A percentile compares a stretch with the other conserved stretches of the same genome.
phyloP scores from a whole-genome alignment of 129 eudicot genomes.

The Arctium minus region DNA sequence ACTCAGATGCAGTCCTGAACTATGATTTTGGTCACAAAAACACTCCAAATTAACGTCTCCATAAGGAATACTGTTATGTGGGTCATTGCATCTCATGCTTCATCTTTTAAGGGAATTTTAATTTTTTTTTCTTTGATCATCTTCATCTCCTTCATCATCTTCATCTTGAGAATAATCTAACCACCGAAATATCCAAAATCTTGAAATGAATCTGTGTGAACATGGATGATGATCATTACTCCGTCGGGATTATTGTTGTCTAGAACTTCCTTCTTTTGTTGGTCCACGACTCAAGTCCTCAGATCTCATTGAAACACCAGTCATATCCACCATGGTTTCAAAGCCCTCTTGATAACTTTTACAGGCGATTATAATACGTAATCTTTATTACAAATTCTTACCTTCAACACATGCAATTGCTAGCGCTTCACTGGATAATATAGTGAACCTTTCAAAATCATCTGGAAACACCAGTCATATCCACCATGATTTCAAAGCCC shows the following conservation, averaged over 20 bases:
- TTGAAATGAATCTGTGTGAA: neutral
- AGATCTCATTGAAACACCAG: neutral
- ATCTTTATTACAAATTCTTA: conserved; percentile 78
- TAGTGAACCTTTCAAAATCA: conserved; percentile 66
- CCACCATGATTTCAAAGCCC: neutral
- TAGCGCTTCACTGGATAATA: conserved; percentile 62
- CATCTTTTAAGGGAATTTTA: neutral
- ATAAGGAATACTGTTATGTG: neutral
- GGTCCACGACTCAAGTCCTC: neutral
- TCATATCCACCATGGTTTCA: neutral
- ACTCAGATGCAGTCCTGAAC: neutral
- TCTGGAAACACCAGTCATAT: conserved; percentile 29
- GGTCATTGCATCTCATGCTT: neutral
- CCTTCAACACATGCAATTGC: conserved; percentile 61
- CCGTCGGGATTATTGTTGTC: neutral
- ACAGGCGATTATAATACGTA: conserved; percentile 86
- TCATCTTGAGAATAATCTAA: neutral
- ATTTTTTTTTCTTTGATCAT: neutral
- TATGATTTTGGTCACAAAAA: neutral
- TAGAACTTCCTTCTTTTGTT: neutral
- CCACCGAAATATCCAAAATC: neutral
- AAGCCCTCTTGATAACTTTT: neutral
- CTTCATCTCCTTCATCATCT: neutral
- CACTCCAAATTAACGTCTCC: neutral
- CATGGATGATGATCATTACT: neutral